Conservation (phyloP, 768 basidiomycete genomes). For the Rhizopogon roseolus region DNA sequence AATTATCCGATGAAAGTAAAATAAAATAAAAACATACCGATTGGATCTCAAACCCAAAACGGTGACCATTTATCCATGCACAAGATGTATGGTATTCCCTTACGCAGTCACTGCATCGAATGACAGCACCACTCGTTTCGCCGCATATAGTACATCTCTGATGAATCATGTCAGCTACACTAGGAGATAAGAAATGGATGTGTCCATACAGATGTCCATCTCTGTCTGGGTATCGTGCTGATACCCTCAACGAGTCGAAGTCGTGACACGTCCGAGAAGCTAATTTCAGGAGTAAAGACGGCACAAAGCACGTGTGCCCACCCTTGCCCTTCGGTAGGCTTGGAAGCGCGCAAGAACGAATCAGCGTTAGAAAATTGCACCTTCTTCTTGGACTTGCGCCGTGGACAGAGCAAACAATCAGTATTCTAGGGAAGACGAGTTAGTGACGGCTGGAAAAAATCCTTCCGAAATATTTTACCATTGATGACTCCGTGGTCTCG, state of each 20-base stretch:
- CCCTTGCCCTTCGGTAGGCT: constrained; percentile 89
- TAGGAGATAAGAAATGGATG: constrained; percentile 1
- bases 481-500: constrained; percentile 73
- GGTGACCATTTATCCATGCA: constrained; percentile 80
- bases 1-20: background rate
- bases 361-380: constrained; percentile 46
- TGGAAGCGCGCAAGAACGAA: constrained; percentile 70
- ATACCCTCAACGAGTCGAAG: constrained; percentile 85
- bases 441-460: background rate
- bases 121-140: constrained; percentile 67
- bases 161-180: constrained; percentile 2
- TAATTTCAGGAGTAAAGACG: constrained; percentile 81
- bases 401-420: constrained; percentile 85
- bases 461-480: constrained; percentile 38
- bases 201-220: constrained; percentile 67
- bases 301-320: constrained; percentile 93
- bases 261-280: constrained; percentile 68
- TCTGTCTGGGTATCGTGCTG: constrained; percentile 61
- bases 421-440: constrained; percentile 46
- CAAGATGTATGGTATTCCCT: constrained; percentile 85
- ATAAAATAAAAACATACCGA: constrained; percentile 43
- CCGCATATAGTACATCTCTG: constrained; percentile 78
- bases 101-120: constrained; percentile 79
- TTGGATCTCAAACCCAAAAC: constrained; percentile 91
- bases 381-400: constrained; percentile 33